These are phyloP conservation scores for Fusarium brachygibbosum DNA, from an alignment of 2,329 filamentous ascomycete species.

Conservation along the genomic window DNA sequence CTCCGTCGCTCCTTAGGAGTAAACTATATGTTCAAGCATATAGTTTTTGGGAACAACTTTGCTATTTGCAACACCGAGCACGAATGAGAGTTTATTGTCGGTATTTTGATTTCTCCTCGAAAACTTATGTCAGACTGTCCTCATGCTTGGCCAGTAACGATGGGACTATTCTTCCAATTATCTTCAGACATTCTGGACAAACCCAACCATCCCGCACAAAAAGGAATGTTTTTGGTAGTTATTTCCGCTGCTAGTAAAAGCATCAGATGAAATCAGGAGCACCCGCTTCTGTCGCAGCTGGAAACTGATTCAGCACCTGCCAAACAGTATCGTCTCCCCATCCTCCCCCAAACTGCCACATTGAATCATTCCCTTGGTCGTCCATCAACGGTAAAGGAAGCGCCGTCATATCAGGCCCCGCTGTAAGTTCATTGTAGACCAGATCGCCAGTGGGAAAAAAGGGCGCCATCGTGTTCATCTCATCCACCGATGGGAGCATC, in stretches of 20 bases:
- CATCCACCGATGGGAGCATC: conserved; percentile 61
- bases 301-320: conserved; percentile 67
- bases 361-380: conserved; percentile 21
- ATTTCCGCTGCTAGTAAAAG: too few relatives aligned
- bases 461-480: conserved; percentile 66
- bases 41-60: background rate
- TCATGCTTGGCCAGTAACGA: background rate
- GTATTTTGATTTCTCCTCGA: background rate
- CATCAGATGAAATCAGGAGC: conserved; percentile 12
- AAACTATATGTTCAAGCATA: background rate
- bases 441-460: conserved; percentile 70
- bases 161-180: background rate
- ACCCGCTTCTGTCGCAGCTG: conserved; percentile 45
- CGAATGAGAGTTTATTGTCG: background rate
- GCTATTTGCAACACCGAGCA: background rate
- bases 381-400: conserved; percentile 36
- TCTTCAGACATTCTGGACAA: background rate
- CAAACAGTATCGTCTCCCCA: conserved; percentile 69
- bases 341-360: conserved; percentile 68
- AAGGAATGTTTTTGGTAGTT: too few relatives aligned
- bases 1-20: background rate
- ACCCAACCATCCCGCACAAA: background rate
- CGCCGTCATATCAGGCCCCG: conserved; percentile 53
- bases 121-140: background rate
- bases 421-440: conserved; percentile 68